Evolutionary conservation across 2,329 filamentous ascomycete genomes (phyloP).

Genomic region (Cladorrhinum sp.): DNA sequence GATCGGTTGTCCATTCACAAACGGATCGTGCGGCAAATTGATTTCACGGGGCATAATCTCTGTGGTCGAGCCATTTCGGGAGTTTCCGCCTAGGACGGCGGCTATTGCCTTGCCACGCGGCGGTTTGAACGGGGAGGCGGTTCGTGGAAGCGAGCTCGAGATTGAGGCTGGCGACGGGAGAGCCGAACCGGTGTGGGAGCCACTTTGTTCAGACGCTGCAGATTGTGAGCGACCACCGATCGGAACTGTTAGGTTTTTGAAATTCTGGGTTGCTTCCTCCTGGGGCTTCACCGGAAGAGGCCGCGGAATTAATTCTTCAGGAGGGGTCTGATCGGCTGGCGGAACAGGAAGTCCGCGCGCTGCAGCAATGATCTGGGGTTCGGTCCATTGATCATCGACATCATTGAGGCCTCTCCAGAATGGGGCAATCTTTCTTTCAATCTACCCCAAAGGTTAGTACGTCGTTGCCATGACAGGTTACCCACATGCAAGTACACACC

Average conservation of each 20-base stretch:
- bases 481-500: slow-evolving; percentile 48
- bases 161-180: slow-evolving; percentile 50
- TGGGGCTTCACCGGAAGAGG: slow-evolving; percentile 46
- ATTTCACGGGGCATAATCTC: slow-evolving; percentile 76
- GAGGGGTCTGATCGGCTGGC: slow-evolving; percentile 75
- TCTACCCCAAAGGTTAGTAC: slow-evolving; percentile 50
- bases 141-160: slow-evolving; percentile 44
- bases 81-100: slow-evolving; percentile 70
- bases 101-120: slow-evolving; percentile 86
- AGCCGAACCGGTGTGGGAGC: slow-evolving; percentile 60
- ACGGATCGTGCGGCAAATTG: slow-evolving; percentile 75
- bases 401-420: slow-evolving; percentile 96
- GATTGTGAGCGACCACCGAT: slow-evolving; percentile 76
- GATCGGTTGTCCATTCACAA: slow-evolving; percentile 89
- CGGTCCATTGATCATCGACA: slow-evolving; percentile 83
- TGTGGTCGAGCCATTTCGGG: slow-evolving; percentile 66
- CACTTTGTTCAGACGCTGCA: slow-evolving; percentile 67
- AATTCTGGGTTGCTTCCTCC: slow-evolving; percentile 54
- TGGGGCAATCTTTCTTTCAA: slow-evolving; percentile 86
- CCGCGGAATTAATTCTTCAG: slow-evolving; percentile 58
- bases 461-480: not conserved
- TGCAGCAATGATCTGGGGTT: slow-evolving; percentile 90
- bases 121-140: slow-evolving; percentile 67
- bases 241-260: slow-evolving; percentile 74
- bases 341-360: slow-evolving; percentile 82